phyloP scores from a whole-genome alignment of 176 grass and related monocot genomes.

The Bonia amplexicaulis region DNA sequence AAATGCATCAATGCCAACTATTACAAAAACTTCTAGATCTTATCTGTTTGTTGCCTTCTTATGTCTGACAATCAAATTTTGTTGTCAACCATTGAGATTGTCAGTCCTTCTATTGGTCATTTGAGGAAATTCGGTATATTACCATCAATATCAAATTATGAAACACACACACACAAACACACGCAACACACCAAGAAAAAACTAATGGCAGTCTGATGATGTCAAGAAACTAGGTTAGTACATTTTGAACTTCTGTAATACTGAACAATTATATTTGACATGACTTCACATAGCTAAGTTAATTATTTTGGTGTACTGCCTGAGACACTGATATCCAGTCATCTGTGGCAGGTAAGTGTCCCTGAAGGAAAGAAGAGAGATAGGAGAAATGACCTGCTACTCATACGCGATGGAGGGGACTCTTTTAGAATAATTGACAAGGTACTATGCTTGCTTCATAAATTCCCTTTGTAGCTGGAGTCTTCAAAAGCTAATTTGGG shows the following conservation, averaged over 20 bases:
- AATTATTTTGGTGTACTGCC: neutral
- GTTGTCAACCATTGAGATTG: neutral
- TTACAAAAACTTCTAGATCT: neutral
- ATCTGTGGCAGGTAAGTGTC: conserved; percentile 59
- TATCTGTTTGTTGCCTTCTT: neutral
- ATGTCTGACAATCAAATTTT: neutral
- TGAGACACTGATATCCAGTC: conserved; percentile 2
- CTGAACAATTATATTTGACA: neutral
- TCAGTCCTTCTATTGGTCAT: neutral
- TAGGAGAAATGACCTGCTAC: conserved; percentile 65
- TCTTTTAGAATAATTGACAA: conserved; percentile 76
- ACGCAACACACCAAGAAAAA: neutral
- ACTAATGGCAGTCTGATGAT: neutral
- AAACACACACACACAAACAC: neutral
- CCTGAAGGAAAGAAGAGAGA: conserved; percentile 77
- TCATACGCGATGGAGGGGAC: conserved; percentile 62
- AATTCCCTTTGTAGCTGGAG: neutral
- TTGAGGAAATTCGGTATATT: neutral
- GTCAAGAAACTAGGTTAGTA: neutral
- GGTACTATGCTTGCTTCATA: conserved; percentile 33
- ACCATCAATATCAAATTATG: neutral
- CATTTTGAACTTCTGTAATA: neutral
- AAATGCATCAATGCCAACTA: neutral
- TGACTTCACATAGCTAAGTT: neutral
- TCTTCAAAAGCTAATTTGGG: neutral